Conservation (phyloP, 805 yeast species). For the Schwanniomyces yamadae region DNA sequence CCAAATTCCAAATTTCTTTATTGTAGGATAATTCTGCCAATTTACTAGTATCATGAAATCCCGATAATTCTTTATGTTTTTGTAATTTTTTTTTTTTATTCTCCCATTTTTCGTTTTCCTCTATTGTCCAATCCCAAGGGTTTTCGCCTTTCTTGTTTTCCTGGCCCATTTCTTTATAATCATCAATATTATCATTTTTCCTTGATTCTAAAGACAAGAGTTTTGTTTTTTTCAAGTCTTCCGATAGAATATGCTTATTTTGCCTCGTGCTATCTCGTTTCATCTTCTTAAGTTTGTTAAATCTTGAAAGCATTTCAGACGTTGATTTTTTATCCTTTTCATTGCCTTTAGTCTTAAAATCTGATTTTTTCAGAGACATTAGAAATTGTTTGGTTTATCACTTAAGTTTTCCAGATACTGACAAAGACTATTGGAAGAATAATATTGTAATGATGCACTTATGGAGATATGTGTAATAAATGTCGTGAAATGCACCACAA, state of each 20-base stretch:
- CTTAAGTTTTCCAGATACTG: too few relatives aligned
- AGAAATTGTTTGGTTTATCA: too few relatives aligned
- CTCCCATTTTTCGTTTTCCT: constrained; percentile 66
- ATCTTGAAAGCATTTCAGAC: not conserved
- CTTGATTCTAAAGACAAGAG: constrained; percentile 11
- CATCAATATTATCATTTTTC: constrained; percentile 15
- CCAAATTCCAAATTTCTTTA: constrained; percentile 46
- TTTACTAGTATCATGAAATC: constrained; percentile 49
- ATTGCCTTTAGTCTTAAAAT: too few relatives aligned
- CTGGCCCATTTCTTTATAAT: constrained; percentile 36
- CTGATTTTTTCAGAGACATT: too few relatives aligned
- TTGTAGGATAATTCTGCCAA: constrained; percentile 62
- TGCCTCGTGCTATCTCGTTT: constrained; percentile 14
- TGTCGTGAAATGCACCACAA: too few relatives aligned
- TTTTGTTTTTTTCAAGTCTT: constrained; percentile 16
- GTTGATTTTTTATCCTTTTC: too few relatives aligned
- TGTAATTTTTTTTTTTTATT: constrained; percentile 30
- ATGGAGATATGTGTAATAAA: too few relatives aligned
- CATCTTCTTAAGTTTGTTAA: constrained; percentile 15
- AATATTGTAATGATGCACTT: too few relatives aligned
- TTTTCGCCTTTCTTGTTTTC: constrained; percentile 44
- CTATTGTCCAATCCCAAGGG: constrained; percentile 52
- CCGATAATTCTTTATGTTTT: constrained; percentile 28
- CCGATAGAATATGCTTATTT: constrained; percentile 17
- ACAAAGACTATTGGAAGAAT: too few relatives aligned